These are phyloP conservation scores for Gelatoporia subvermispora DNA, from an alignment of 768 basidiomycete species.

Conservation along the genomic window DNA sequence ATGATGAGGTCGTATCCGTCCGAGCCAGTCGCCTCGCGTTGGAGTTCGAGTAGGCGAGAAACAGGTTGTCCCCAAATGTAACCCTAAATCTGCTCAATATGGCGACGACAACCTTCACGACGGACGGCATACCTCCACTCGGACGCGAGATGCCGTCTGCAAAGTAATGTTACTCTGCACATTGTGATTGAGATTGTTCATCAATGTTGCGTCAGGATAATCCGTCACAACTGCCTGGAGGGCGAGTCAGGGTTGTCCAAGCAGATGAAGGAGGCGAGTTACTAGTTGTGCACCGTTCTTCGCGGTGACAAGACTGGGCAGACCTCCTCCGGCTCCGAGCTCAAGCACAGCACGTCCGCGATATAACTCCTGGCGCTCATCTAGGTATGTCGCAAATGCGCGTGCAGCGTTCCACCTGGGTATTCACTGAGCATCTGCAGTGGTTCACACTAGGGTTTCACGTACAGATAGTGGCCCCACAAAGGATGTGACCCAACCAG, in stretches of 20 bases:
- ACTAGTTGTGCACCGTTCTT: slow-evolving; percentile 70
- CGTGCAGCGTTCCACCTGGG: slow-evolving; percentile 78
- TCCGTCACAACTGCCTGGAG: slow-evolving; percentile 80
- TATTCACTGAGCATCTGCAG: too few species aligned
- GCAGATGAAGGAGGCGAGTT: slow-evolving; percentile 6
- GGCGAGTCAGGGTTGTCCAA: background rate
- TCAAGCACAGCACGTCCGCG: slow-evolving; percentile 59
- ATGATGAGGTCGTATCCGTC: slow-evolving; percentile 73
- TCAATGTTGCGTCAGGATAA: slow-evolving; percentile 76
- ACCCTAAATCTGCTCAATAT: slow-evolving; percentile 39
- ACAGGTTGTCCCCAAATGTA: slow-evolving; percentile 78
- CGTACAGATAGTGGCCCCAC: slow-evolving; percentile 78
- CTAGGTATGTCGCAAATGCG: slow-evolving; percentile 66
- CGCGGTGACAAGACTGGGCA: slow-evolving; percentile 75
- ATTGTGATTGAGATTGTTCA: slow-evolving; percentile 75
- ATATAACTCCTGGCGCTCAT: slow-evolving; percentile 46
- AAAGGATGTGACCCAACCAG: slow-evolving; percentile 78
- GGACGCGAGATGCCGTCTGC: slow-evolving; percentile 13
- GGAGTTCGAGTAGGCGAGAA: slow-evolving; percentile 35
- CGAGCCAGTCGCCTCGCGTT: slow-evolving; percentile 14
- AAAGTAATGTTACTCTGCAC: slow-evolving; percentile 48
- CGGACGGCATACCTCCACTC: slow-evolving; percentile 32
- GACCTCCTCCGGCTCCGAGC: slow-evolving; percentile 88
- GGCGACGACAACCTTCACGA: slow-evolving; percentile 15
- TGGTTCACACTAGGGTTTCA: background rate